These are phyloP conservation scores for Monilinia polystroma DNA, from an alignment of 2,329 filamentous ascomycete genomes.

Conservation along the genomic window DNA sequence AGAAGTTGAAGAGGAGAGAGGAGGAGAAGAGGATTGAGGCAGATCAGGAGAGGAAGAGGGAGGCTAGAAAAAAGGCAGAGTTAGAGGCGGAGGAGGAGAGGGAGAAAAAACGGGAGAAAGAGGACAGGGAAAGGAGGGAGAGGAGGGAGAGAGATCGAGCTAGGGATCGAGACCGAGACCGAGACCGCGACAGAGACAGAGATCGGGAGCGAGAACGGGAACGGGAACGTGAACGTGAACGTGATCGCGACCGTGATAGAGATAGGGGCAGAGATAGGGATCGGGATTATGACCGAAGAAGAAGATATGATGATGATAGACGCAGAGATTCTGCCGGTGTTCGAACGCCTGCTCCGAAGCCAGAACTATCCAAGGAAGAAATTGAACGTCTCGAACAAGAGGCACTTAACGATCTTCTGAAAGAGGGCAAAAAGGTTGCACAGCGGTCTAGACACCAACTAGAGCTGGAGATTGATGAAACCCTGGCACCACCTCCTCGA, in stretches of 20 bases:
- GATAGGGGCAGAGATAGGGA: slow-evolving; percentile 37
- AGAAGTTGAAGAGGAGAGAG: slow-evolving; percentile 51
- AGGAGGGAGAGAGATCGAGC: slow-evolving; percentile 30
- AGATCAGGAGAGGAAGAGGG: slow-evolving; percentile 46
- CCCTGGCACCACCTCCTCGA: slow-evolving; percentile 39
- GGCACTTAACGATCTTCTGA: slow-evolving; percentile 40
- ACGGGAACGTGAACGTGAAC: slow-evolving; percentile 36
- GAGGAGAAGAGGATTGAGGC: slow-evolving; percentile 48
- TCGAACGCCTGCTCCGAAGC: slow-evolving; percentile 27
- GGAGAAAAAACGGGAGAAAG: slow-evolving; percentile 37
- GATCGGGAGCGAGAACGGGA: slow-evolving; percentile 28
- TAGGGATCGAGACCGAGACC: slow-evolving; percentile 36
- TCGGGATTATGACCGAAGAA: slow-evolving; percentile 29
- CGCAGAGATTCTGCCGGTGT: slow-evolving; percentile 27
- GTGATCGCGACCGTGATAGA: slow-evolving; percentile 26
- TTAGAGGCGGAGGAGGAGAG: slow-evolving; percentile 34
- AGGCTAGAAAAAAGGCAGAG: slow-evolving; percentile 37
- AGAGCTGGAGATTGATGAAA: slow-evolving; percentile 40
- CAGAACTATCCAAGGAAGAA: slow-evolving; percentile 39
- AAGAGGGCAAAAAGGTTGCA: slow-evolving; percentile 38
- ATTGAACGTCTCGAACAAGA: slow-evolving; percentile 40
- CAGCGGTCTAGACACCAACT: slow-evolving; percentile 39
- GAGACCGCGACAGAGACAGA: slow-evolving; percentile 37
- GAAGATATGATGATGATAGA: slow-evolving; percentile 32
- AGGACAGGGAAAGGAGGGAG: slow-evolving; percentile 39